These are phyloP conservation scores for Globisporangium recalcitrans DNA, from an alignment of 352 stramenopile genomes.

Conservation along the genomic window DNA sequence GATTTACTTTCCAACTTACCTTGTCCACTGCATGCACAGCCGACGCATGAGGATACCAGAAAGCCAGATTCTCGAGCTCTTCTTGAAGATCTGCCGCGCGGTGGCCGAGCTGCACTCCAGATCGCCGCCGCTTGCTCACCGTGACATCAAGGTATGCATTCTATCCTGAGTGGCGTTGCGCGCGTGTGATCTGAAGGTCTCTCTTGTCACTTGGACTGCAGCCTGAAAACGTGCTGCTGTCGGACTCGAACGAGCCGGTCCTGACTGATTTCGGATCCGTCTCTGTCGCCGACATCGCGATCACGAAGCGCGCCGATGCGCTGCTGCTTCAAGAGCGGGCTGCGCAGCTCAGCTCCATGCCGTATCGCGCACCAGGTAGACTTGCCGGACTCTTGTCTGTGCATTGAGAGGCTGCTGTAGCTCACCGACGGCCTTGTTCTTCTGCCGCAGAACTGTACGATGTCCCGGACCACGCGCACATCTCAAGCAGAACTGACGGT, in stretches of 20 bases:
- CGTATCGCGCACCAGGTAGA: slow-evolving; percentile 83
- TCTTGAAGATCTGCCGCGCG: slow-evolving; percentile 76
- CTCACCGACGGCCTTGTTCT: no score
- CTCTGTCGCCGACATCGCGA: slow-evolving; percentile 49
- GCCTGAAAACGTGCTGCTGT: slow-evolving; percentile 86
- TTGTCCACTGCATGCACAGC: slow-evolving; percentile 10
- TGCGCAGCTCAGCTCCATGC: slow-evolving; percentile 82
- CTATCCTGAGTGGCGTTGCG: neutral
- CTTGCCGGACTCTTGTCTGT: neutral
- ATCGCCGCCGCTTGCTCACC: slow-evolving; percentile 69
- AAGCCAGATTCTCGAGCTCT: slow-evolving; percentile 69
- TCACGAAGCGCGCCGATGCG: slow-evolving; percentile 71
- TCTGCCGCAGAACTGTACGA: slow-evolving; percentile 75
- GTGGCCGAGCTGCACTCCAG: slow-evolving; percentile 73
- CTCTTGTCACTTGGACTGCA: slow-evolving; percentile 17
- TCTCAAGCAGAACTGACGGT: slow-evolving; percentile 77
- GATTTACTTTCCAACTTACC: neutral
- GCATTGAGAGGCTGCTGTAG: no score
- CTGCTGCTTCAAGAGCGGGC: slow-evolving; percentile 81
- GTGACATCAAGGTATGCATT: slow-evolving; percentile 75
- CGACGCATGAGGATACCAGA: slow-evolving; percentile 53
- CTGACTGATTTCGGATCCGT: slow-evolving; percentile 88
- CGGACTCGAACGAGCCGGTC: slow-evolving; percentile 68
- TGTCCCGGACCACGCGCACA: slow-evolving; percentile 57
- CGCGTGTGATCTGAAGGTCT: neutral